These are phyloP conservation scores for Ceratobasidium sp. DNA, from an alignment of 1,284 basidiomycete genomes.

Conservation along the genomic window DNA sequence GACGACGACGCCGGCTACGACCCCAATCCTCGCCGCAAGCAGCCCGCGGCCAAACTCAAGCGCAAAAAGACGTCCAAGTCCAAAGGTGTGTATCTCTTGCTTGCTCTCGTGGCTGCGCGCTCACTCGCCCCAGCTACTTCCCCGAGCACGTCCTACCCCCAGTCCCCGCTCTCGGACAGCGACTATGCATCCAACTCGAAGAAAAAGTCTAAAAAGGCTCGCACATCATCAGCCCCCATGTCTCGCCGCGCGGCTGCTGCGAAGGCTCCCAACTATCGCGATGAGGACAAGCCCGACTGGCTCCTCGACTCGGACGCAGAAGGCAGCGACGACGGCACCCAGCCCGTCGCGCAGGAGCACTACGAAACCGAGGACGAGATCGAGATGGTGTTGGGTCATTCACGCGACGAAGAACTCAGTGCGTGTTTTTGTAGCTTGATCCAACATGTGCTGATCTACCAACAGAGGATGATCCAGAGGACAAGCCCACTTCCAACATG, in stretches of 20 bases:
- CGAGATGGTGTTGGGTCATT: slow-evolving; percentile 84
- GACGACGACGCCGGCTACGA: slow-evolving; percentile 39
- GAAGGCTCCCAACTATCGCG: slow-evolving; percentile 35
- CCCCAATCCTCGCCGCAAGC: slow-evolving; percentile 38
- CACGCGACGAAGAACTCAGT: slow-evolving; percentile 77
- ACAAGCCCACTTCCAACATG: slow-evolving; percentile 86
- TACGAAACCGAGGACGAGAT: slow-evolving; percentile 87
- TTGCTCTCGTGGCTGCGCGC: not conserved
- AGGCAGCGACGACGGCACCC: not conserved
- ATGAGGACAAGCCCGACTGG: slow-evolving; percentile 38
- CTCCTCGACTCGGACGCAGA: slow-evolving; percentile 33
- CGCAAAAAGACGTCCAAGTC: slow-evolving; percentile 39
- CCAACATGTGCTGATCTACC: not conserved
- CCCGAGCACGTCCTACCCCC: slow-evolving; percentile 40
- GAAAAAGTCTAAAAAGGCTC: slow-evolving; percentile 34
- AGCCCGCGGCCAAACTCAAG: slow-evolving; percentile 18
- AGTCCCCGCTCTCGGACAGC: slow-evolving; percentile 36
- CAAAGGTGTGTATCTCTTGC: slow-evolving; percentile 4
- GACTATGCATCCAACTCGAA: slow-evolving; percentile 34
- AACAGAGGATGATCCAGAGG: slow-evolving; percentile 72
- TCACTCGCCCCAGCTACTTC: slow-evolving; percentile 19
- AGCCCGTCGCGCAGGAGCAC: not conserved
- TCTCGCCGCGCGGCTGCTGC: slow-evolving; percentile 30
- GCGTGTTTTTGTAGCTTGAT: slow-evolving; percentile 1
- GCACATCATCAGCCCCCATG: slow-evolving; percentile 11